These are phyloP conservation scores for Salvia splendens DNA, from an alignment of 257 asterid genomes.

Conservation along the genomic window DNA sequence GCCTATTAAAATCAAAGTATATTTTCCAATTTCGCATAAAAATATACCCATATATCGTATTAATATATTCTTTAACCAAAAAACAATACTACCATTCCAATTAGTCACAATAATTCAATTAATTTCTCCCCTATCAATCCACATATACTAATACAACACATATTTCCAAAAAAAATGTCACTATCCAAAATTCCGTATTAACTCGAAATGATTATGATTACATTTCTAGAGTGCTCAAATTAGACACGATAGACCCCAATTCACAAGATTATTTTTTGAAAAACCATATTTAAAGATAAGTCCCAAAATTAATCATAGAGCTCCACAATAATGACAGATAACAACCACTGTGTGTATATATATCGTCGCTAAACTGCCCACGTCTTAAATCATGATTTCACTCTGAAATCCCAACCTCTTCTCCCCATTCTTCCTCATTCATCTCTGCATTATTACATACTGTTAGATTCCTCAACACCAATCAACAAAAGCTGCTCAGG, in stretches of 20 bases:
- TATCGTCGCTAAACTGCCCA: slow-evolving; percentile 26
- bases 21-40: neutral
- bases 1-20: neutral
- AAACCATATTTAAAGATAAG: slow-evolving; percentile 24
- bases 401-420: slow-evolving; percentile 30
- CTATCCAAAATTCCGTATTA: neutral
- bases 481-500: slow-evolving; percentile 25
- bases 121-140: neutral
- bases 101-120: neutral
- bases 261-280: slow-evolving; percentile 20
- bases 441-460: slow-evolving; percentile 1
- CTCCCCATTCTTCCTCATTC: slow-evolving; percentile 33
- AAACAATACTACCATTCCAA: neutral
- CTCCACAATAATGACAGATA: slow-evolving; percentile 27
- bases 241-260: neutral
- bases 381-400: slow-evolving; percentile 28
- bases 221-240: too few relatives aligned
- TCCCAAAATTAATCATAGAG: slow-evolving; percentile 30
- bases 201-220: neutral
- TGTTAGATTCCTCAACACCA: slow-evolving; percentile 7
- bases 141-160: neutral
- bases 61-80: neutral
- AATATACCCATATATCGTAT: neutral
- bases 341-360: slow-evolving; percentile 2
- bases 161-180: neutral